Evolutionary conservation across 495 filamentous ascomycete genomes (phyloP), one percentile per base, ranked within the genome.

Genomic region (Aspergillus leporis): DNA sequence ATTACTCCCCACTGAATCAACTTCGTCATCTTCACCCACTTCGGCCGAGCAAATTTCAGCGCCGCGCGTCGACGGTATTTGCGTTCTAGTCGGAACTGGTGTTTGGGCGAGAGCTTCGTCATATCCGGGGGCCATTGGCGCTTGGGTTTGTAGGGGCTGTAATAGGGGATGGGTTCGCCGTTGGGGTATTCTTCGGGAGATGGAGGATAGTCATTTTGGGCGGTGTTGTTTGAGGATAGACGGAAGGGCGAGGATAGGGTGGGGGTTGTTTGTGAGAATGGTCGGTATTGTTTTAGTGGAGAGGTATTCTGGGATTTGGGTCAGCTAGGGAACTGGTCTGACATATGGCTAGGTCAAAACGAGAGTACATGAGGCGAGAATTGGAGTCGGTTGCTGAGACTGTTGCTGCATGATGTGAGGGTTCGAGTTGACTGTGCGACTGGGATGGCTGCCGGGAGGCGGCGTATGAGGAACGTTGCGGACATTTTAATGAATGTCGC

Each of bases 41-140:
- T 75, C 1, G 92, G 92, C 36, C 90, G 80, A 12, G 83, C 82
- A 67, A 84, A 90, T 64, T 91, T 92, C 60, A 96, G 81, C 69
- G 79, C 79, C 41, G 86, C 69, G 58, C 88, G 80, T 34, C 89
- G 79, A 59, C 88, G 87, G 71, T 89, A 90, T 59, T 86, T 83
- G 55, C 86, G 72, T 56, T 79, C 76, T 25, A 77, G 72, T 5
- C 87, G 83, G 74, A 98, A 94, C 70, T 97, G 89, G 64, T 98
- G 87, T 68, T 89, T 92, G 16, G 77, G 73, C 5, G 87, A 85
- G 51, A 99, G 83, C 67, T 90, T 87, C 51, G 76, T 75, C 79
- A 98, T 92, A 71, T 97, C 91, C 2, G 94, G 94, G 21, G 94
- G 94, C 95, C 95, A 99, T 71, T 84, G 73, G 59, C 87, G 88